phyloP scores from a whole-genome alignment of 805 yeast species.

The Metschnikowia picachoensis region DNA sequence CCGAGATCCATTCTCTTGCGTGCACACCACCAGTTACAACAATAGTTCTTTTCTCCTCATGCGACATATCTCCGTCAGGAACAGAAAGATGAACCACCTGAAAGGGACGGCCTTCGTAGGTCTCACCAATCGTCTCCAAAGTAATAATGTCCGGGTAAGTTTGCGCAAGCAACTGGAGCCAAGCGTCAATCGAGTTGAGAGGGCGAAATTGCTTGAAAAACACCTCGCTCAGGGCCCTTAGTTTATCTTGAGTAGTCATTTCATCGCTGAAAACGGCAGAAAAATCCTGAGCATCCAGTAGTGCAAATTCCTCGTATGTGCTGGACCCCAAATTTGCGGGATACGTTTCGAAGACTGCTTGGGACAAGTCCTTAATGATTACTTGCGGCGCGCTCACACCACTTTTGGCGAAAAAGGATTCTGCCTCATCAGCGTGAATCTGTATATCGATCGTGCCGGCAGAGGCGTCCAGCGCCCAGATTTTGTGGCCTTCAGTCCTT shows the following conservation, averaged over 20 bases:
- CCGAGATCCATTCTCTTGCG: slow-evolving; percentile 87
- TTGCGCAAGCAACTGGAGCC: slow-evolving; percentile 60
- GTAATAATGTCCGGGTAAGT: slow-evolving; percentile 63
- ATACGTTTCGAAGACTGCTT: slow-evolving; percentile 51
- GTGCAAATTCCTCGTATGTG: slow-evolving; percentile 46
- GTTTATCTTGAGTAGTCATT: slow-evolving; percentile 6
- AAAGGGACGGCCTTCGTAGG: slow-evolving; percentile 70
- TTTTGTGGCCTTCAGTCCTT: slow-evolving; percentile 15
- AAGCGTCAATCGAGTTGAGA: slow-evolving; percentile 61
- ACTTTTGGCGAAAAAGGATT: slow-evolving; percentile 13
- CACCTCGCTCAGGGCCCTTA: slow-evolving; percentile 36
- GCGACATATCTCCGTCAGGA: slow-evolving; percentile 36
- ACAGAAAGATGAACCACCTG: slow-evolving; percentile 60
- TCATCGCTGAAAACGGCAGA: slow-evolving; percentile 1
- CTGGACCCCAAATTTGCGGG: slow-evolving; percentile 27
- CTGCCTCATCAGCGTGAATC: slow-evolving; percentile 16
- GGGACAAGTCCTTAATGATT: slow-evolving; percentile 55
- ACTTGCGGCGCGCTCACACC: slow-evolving; percentile 30
- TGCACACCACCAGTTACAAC: slow-evolving; percentile 82
- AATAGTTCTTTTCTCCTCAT: slow-evolving; percentile 51
- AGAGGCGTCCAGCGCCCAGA: slow-evolving; percentile 48
- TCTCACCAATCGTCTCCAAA: slow-evolving; percentile 67
- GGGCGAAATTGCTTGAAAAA: slow-evolving; percentile 73
- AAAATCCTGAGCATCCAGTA: slow-evolving; percentile 4
- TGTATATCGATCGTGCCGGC: slow-evolving; percentile 48